Base-by-base conservation (phyloP, 257 asterid species). In the Echium plantagineum region DNA sequence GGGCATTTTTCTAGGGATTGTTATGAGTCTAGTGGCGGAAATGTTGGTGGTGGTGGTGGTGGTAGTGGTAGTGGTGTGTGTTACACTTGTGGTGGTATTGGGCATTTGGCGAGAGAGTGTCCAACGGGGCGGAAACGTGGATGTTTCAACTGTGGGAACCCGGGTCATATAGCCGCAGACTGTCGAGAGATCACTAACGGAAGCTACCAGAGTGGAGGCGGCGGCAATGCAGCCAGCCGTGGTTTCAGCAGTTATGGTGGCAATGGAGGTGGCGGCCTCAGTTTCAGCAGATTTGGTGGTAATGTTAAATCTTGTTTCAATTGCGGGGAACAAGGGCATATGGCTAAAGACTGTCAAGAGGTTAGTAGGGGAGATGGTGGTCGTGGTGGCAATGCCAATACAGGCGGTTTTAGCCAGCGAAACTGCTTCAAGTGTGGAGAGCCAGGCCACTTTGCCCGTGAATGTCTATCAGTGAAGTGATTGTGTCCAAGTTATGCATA, bases 361-460 rank as follows among this genome's bases (percentile, higher is more conserved):
- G 24, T 9, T 13, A 53, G 57, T 53, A 19, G 15, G 3, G 20
- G 20, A 6, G 56, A 28, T 53, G 57, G 57, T 0, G 4, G 57
- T 1, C 21, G 57, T 18, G 26, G 57, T 17, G 57, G 57, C 3
- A 17, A 18, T 18, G 9, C 5, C 10, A 52, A 52, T 52, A 24
- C 21, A 4, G 56, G 70, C 1, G 74, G 72, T 3, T 70, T 80
- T 32, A 77, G 68, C 57, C 47, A 10, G 15, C 12, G 15, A 10
- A 63, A 62, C 21, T 85, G 96, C 60, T 85, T 61, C 74, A 78
- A 60, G 75, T 88, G 96, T 59, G 93, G 96, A 28, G 87, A 74
- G 69, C n/a, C 79, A 6, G 94, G 96, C 9, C 96, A 88, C 67
- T 79, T 85, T 54, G 89, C 90, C 21, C 79, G 94, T 75, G 94